Evolutionary conservation across 345 rosid genomes (phyloP), one percentile per base, ranked within the genome.

Genomic region (Erysimum cheiranthoides): DNA sequence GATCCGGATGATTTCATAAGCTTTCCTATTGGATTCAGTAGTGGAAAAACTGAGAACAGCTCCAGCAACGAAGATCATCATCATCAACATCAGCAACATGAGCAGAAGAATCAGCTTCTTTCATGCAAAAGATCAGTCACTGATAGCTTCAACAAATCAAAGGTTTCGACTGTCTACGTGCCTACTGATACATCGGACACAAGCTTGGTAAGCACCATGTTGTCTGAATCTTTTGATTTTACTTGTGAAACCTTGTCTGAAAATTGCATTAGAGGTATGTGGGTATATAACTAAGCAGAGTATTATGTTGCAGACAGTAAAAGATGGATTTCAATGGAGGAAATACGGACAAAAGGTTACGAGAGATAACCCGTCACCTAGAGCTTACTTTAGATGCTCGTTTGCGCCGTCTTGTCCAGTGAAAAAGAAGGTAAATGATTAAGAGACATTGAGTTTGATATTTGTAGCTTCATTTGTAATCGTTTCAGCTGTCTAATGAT

Each of bases 321-420:
- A 80, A 60, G 99, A 95, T 84, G 97, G 97, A 50, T 90, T 84
- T 78, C 96, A 89, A 77, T 95, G 97, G 99, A 85, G 99, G 73
- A 95, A 95, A 81, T 95, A 95, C 36, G 99, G 99, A 16, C 99
- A 95, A 76, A 95, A 95, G 79, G 99, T 95, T 17, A 95, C 99
- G n/a, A 88, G 93, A 80, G 97, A 95, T 59, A 95, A 95, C 79
- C 96, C 99, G 5, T 95, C 90, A 7, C 99, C 99, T 12, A 86
- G 99, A 68, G 99, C 99, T 73, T 95, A 95, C 84, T 95, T 83
- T 74, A 88, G 84, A 75, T 92, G 99, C 79, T 95, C 97, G 4
- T 87, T 82, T 57, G 97, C 99, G 21, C 99, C 97, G 11, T 65
- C 72, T 60, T 95, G 99, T 78, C 93, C 96, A 1, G 99, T 90